These are phyloP conservation scores for Berkeleyomyces rouxiae DNA, from an alignment of 2,329 filamentous ascomycete species.

Conservation along the genomic window DNA sequence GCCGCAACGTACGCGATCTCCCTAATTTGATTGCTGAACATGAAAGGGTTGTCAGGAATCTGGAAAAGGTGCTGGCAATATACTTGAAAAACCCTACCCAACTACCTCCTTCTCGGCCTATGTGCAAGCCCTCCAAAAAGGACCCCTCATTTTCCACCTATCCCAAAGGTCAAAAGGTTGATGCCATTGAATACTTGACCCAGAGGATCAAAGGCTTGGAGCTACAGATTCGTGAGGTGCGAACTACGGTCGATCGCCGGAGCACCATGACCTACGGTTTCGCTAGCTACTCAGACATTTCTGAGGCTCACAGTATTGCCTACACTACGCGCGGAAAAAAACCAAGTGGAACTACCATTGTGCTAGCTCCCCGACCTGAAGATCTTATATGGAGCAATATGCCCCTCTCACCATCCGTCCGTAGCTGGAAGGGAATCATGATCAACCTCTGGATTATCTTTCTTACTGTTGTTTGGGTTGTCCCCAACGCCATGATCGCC, in stretches of 20 bases:
- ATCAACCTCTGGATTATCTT: slow-evolving; percentile 73
- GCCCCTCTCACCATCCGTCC: slow-evolving; percentile 48
- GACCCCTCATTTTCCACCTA: slow-evolving; percentile 51
- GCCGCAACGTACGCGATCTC: slow-evolving; percentile 80
- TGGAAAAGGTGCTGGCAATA: slow-evolving; percentile 72
- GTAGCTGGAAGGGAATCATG: slow-evolving; percentile 56
- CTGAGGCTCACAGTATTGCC: slow-evolving; percentile 75
- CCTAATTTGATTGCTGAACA: slow-evolving; percentile 76
- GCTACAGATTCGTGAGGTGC: slow-evolving; percentile 65
- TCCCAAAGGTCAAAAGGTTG: slow-evolving; percentile 57
- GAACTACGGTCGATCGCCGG: slow-evolving; percentile 67
- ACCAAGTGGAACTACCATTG: slow-evolving; percentile 59
- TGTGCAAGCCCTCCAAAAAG: slow-evolving; percentile 64
- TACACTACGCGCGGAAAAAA: slow-evolving; percentile 67
- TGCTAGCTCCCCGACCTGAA: slow-evolving; percentile 67
- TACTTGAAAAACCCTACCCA: slow-evolving; percentile 78
- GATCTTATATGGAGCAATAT: slow-evolving; percentile 97
- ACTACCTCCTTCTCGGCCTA: slow-evolving; percentile 59
- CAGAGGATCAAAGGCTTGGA: slow-evolving; percentile 72
- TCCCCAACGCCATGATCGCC: slow-evolving; percentile 83
- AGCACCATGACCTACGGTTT: slow-evolving; percentile 87
- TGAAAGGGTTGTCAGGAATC: slow-evolving; percentile 58
- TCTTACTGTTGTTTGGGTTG: slow-evolving; percentile 74
- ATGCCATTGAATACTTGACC: slow-evolving; percentile 87
- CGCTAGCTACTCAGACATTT: slow-evolving; percentile 78